Percentiles rank a stretch among this genome's conserved stretches.
These are phyloP conservation scores for Aspergillus nomiae DNA, from an alignment of 2,329 filamentous ascomycete genomes.

Conservation along the genomic window DNA sequence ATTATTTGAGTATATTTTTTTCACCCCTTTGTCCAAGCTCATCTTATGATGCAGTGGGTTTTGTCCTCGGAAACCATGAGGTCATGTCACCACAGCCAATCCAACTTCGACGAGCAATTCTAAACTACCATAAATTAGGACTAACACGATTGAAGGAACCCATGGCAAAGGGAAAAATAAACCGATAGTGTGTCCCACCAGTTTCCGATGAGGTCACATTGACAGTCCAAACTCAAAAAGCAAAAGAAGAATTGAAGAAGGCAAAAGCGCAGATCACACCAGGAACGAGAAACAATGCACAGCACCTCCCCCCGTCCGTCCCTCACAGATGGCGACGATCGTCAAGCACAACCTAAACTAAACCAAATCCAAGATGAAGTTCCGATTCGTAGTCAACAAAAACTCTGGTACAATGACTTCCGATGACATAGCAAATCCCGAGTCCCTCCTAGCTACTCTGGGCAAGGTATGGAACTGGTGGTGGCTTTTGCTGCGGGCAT, in stretches of 20 bases:
- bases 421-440: not conserved
- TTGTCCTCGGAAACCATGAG: not conserved
- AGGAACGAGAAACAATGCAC: not conserved
- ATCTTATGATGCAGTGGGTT: constrained; percentile 1
- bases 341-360: not conserved
- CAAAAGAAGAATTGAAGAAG: not conserved
- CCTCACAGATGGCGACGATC: not conserved
- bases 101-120: not conserved
- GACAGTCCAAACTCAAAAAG: not conserved
- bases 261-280: constrained; percentile 1
- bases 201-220: constrained; percentile 6
- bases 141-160: not conserved
- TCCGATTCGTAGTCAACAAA: not conserved
- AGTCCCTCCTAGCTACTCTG: not conserved
- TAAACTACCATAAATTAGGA: not conserved
- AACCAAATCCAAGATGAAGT: not conserved
- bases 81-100: not conserved
- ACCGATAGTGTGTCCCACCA: constrained; percentile 1
- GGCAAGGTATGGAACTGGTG: not conserved
- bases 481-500: not conserved
- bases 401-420: not conserved
- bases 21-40: not conserved
- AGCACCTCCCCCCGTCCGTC: constrained; percentile 1
- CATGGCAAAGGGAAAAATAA: not conserved
- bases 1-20: not conserved